Evolutionary conservation across 805 yeast species (phyloP).

Genomic region (Candida suzukii): DNA sequence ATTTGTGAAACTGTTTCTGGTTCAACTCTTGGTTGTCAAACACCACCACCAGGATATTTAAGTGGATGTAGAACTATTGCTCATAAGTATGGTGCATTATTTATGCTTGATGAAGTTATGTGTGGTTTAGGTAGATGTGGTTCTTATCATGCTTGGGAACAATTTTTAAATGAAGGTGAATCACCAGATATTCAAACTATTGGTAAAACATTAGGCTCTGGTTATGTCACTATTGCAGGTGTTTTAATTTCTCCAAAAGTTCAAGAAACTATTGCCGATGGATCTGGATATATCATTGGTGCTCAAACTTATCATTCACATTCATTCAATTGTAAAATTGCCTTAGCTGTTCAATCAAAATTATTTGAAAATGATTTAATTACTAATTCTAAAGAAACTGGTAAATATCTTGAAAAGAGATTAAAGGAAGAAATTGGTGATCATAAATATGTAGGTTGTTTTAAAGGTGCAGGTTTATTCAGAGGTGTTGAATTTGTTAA

Average conservation of each 20-base stretch:
- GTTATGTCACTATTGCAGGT: slow-evolving; percentile 45
- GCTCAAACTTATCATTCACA: slow-evolving; percentile 49
- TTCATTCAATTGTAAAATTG: slow-evolving; percentile 39
- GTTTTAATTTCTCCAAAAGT: slow-evolving; percentile 36
- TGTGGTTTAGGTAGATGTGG: slow-evolving; percentile 51
- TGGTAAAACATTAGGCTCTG: slow-evolving; percentile 47
- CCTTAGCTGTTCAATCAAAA: slow-evolving; percentile 39
- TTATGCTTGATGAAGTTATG: slow-evolving; percentile 49
- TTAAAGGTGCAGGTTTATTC: slow-evolving; percentile 50
- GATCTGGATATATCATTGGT: slow-evolving; percentile 34
- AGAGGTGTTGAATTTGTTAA: slow-evolving; percentile 48
- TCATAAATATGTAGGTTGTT: slow-evolving; percentile 36
- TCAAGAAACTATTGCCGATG: slow-evolving; percentile 28
- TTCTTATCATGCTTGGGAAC: slow-evolving; percentile 40
- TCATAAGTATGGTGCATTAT: slow-evolving; percentile 41
- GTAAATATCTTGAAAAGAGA: slow-evolving; percentile 34
- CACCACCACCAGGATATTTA: slow-evolving; percentile 38
- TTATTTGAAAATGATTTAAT: slow-evolving; percentile 29
- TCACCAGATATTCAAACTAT: slow-evolving; percentile 44
- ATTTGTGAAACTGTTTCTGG: slow-evolving; percentile 40
- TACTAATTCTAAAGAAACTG: slow-evolving; percentile 33
- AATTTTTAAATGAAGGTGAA: slow-evolving; percentile 22
- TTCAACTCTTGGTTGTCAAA: slow-evolving; percentile 36
- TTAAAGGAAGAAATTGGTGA: slow-evolving; percentile 23
- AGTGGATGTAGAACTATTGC: slow-evolving; percentile 38